Conservation (phyloP, 2,329 filamentous ascomycete genomes). For the Akanthomyces lecanii region DNA sequence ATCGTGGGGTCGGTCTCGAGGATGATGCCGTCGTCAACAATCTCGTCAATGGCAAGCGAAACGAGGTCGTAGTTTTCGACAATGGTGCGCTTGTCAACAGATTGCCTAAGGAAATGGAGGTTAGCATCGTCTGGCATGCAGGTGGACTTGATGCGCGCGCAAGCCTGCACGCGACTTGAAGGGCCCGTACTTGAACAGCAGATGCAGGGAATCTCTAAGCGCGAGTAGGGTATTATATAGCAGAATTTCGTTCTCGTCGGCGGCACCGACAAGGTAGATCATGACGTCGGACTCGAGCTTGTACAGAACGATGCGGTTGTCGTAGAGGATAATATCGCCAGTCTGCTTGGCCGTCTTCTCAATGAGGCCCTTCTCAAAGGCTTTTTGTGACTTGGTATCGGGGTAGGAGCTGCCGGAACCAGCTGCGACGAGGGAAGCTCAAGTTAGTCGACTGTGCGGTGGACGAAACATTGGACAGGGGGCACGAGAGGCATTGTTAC, state of each 20-base stretch:
- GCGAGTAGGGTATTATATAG: slow-evolving; percentile 92
- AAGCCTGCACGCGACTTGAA: not conserved
- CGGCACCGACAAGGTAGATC: slow-evolving; percentile 84
- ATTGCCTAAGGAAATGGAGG: slow-evolving; percentile 59
- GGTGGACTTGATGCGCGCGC: not conserved
- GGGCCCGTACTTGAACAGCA: slow-evolving; percentile 76
- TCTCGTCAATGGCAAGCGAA: slow-evolving; percentile 90
- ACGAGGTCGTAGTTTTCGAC: slow-evolving; percentile 98
- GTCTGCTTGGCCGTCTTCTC: slow-evolving; percentile 96
- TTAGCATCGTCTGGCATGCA: slow-evolving; percentile 16
- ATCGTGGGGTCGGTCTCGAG: slow-evolving; percentile 95
- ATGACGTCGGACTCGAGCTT: slow-evolving; percentile 98
- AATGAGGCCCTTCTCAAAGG: slow-evolving; percentile 92
- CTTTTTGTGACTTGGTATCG: slow-evolving; percentile 87
- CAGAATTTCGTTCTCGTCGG: slow-evolving; percentile 95
- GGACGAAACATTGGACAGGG: slow-evolving; percentile 21
- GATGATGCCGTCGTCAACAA: slow-evolving; percentile 92
- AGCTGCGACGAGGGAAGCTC: slow-evolving; percentile 22
- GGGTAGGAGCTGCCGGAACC: slow-evolving; percentile 71
- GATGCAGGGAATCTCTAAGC: slow-evolving; percentile 83
- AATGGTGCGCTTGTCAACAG: slow-evolving; percentile 94
- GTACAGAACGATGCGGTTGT: slow-evolving; percentile 93
- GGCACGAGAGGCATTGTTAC: slow-evolving; percentile 26
- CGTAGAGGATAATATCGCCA: slow-evolving; percentile 94
- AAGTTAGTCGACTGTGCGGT: slow-evolving; percentile 10